These are phyloP conservation scores for Asterophora parasitica DNA, from an alignment of 768 basidiomycete species.

Conservation along the genomic window DNA sequence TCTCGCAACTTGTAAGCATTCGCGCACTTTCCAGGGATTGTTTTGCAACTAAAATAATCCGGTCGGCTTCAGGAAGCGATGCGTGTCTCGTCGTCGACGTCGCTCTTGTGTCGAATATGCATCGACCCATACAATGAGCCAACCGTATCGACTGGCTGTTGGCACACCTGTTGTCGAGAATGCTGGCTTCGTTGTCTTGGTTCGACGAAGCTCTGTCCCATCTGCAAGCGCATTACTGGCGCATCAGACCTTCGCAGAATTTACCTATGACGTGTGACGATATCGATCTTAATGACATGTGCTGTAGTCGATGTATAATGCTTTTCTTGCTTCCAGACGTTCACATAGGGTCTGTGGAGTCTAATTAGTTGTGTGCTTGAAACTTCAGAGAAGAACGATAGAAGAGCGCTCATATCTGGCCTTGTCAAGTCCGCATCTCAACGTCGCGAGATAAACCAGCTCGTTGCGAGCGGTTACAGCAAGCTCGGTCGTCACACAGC, in stretches of 20 bases:
- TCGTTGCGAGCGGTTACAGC: constrained; percentile 42
- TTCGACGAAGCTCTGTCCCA: constrained; percentile 78
- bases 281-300: not conserved
- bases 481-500: constrained; percentile 11
- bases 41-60: not conserved
- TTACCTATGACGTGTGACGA: constrained; percentile 46
- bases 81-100: constrained; percentile 35
- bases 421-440: constrained; percentile 64
- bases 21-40: not conserved
- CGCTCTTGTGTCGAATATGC: constrained; percentile 68
- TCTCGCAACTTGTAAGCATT: constrained; percentile 46
- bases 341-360: not conserved
- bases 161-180: constrained; percentile 80
- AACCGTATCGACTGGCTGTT: constrained; percentile 78
- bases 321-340: not conserved
- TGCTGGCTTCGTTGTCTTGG: constrained; percentile 86
- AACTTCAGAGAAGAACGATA: constrained; percentile 2
- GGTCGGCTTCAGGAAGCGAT: constrained; percentile 36
- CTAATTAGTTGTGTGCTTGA: constrained; percentile 10
- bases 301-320: constrained; percentile 3
- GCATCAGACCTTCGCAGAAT: constrained; percentile 72
- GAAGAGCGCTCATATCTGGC: constrained; percentile 78
- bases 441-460: constrained; percentile 45
- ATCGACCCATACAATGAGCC: constrained; percentile 75
- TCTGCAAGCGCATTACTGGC: constrained; percentile 81